A percentile compares a stretch with the other conserved stretches of the same genome.
Conservation (phyloP, 2,329 filamentous ascomycete species). For the Colletotrichum lupini region DNA sequence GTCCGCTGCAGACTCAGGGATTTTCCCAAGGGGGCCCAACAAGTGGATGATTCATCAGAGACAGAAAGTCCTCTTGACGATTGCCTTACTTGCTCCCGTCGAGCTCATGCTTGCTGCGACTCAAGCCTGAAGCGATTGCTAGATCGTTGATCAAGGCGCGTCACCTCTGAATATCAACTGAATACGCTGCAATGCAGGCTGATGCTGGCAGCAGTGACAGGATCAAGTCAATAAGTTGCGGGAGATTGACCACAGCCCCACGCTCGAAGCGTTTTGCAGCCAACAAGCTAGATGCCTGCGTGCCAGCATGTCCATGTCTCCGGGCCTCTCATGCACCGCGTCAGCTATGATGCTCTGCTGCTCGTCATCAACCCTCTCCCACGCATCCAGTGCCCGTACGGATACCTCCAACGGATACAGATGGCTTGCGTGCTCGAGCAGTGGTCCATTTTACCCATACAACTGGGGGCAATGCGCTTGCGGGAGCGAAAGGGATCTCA, state of each 20-base stretch:
- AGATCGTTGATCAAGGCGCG: neutral
- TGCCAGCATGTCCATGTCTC: conserved; percentile 2
- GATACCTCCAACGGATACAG: neutral
- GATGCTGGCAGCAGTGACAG: neutral
- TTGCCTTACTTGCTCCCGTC: neutral
- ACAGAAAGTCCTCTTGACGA: neutral
- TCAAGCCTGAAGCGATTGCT: neutral
- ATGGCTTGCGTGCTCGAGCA: neutral
- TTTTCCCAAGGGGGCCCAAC: conserved; percentile 30
- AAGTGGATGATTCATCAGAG: conserved; percentile 22
- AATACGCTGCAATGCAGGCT: neutral
- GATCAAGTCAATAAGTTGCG: neutral
- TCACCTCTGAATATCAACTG: conserved; percentile 6
- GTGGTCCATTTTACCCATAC: neutral
- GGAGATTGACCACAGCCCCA: neutral
- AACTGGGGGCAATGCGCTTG: neutral
- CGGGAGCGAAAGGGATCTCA: neutral
- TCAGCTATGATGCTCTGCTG: neutral
- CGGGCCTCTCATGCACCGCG: conserved; percentile 10
- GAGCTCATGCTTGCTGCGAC: neutral
- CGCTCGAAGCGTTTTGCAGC: neutral
- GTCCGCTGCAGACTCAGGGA: conserved; percentile 33
- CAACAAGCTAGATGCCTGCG: conserved; percentile 14
- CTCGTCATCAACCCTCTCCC: neutral
- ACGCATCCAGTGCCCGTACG: conserved; percentile 5